Conservation (phyloP, 163 green algal species). For the Scenedesmus sp. region DNA sequence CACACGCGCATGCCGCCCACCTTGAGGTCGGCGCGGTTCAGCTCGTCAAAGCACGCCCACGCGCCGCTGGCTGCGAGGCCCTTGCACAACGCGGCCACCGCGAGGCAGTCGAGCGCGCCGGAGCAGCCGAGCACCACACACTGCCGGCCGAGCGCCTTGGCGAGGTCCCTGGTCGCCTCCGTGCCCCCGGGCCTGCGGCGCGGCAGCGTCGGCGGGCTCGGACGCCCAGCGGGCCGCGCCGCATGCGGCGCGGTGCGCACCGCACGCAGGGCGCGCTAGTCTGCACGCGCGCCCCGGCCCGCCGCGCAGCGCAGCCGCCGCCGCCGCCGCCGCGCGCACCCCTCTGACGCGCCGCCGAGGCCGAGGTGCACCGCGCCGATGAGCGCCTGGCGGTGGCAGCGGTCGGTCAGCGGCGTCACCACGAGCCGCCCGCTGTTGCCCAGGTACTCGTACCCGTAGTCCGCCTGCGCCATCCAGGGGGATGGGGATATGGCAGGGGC, state of each 20-base stretch:
- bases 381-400: conserved; percentile 78
- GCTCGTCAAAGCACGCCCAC: conserved; percentile 91
- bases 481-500: no score
- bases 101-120: conserved; percentile 74
- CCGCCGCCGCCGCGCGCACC: conserved; percentile 40
- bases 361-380: conserved; percentile 76
- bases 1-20: conserved; percentile 53
- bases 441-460: conserved; percentile 89
- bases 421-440: conserved; percentile 76
- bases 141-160: conserved; percentile 76
- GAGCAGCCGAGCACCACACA: conserved; percentile 87
- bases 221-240: no score
- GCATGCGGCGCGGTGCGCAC: no score
- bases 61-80: conserved; percentile 69
- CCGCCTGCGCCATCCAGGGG: no score
- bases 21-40: conserved; percentile 90
- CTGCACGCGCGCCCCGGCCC: no score
- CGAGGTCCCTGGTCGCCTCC: conserved; percentile 84
- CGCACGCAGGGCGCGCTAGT: no score
- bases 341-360: conserved; percentile 79
- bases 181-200: conserved; percentile 64
- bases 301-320: no score
- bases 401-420: conserved; percentile 78
- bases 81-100: conserved; percentile 86
- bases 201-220: no score